Evolutionary conservation across 352 stramenopile genomes (phyloP).

Genomic region (Saprolegnia parasitica): DNA sequence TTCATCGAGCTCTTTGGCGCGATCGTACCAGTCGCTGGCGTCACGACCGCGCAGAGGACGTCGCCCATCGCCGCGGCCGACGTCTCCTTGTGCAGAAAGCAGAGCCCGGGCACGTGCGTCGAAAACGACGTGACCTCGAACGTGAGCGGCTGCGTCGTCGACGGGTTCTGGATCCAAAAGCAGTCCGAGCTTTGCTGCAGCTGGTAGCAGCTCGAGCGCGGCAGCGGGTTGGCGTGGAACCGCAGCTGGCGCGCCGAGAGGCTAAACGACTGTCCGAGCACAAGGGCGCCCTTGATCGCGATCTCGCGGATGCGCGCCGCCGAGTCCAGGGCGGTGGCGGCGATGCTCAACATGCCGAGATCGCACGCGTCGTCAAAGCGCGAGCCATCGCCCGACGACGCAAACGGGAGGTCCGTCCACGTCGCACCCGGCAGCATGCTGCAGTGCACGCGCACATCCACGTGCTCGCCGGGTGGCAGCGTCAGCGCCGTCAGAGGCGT

Average conservation of each 20-base stretch:
- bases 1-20: conserved; percentile 67
- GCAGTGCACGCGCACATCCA: conserved; percentile 81
- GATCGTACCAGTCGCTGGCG: conserved; percentile 68
- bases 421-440: conserved; percentile 54
- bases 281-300: conserved; percentile 61
- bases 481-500: conserved; percentile 56
- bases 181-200: conserved; percentile 63
- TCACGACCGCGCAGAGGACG: conserved; percentile 64
- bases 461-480: conserved; percentile 69
- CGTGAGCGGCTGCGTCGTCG: conserved; percentile 53
- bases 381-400: background rate
- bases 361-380: conserved; percentile 20
- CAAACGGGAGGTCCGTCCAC: conserved; percentile 10
- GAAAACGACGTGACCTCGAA: conserved; percentile 64
- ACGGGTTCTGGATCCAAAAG: conserved; percentile 81
- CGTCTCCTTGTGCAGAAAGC: conserved; percentile 50
- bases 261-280: conserved; percentile 76
- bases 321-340: background rate
- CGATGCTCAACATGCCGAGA: conserved; percentile 5
- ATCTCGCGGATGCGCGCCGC: conserved; percentile 64
- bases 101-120: conserved; percentile 61
- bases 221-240: conserved; percentile 57
- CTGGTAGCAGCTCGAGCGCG: conserved; percentile 43
- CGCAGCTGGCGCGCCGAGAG: conserved; percentile 73
- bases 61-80: conserved; percentile 58